Evolutionary conservation across 2,329 filamentous ascomycete genomes (phyloP).

Genomic region (Hirsutella rhossiliensis): DNA sequence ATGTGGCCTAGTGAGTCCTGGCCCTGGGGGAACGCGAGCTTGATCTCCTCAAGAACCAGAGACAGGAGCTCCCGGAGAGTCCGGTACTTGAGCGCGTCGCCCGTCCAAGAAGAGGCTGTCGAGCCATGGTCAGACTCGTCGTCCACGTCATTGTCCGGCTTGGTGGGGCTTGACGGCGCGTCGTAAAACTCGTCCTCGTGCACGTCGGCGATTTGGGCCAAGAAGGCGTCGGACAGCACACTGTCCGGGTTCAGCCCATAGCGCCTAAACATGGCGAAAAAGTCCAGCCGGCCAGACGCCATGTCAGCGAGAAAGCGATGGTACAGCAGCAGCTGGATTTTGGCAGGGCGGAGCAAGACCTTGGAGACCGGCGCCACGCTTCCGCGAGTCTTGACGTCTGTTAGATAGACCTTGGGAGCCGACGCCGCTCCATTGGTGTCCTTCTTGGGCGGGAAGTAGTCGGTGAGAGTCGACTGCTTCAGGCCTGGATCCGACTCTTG

Average conservation of each 20-base stretch:
- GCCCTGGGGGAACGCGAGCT: slow-evolving; percentile 39
- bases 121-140: neutral
- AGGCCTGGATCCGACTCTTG: slow-evolving; percentile 15
- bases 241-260: slow-evolving; percentile 56
- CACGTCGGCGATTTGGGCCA: slow-evolving; percentile 59
- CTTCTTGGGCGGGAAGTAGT: slow-evolving; percentile 24
- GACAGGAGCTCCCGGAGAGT: slow-evolving; percentile 34
- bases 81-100: slow-evolving; percentile 30
- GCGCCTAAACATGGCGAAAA: slow-evolving; percentile 54
- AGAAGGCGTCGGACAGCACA: slow-evolving; percentile 66
- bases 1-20: slow-evolving; percentile 35
- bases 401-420: slow-evolving; percentile 50
- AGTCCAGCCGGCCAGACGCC: slow-evolving; percentile 58
- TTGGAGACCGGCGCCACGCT: slow-evolving; percentile 51
- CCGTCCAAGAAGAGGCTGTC: neutral
- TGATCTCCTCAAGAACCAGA: slow-evolving; percentile 33
- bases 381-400: slow-evolving; percentile 77
- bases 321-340: slow-evolving; percentile 84
- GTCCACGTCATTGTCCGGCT: neutral
- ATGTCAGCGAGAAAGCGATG: slow-evolving; percentile 72
- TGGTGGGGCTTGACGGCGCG: slow-evolving; percentile 19
- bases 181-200: slow-evolving; percentile 55
- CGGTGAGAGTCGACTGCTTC: slow-evolving; percentile 25
- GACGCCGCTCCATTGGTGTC: neutral
- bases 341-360: slow-evolving; percentile 61